Base-by-base conservation (phyloP, 768 basidiomycete species). In the Lactarius psammicola region DNA sequence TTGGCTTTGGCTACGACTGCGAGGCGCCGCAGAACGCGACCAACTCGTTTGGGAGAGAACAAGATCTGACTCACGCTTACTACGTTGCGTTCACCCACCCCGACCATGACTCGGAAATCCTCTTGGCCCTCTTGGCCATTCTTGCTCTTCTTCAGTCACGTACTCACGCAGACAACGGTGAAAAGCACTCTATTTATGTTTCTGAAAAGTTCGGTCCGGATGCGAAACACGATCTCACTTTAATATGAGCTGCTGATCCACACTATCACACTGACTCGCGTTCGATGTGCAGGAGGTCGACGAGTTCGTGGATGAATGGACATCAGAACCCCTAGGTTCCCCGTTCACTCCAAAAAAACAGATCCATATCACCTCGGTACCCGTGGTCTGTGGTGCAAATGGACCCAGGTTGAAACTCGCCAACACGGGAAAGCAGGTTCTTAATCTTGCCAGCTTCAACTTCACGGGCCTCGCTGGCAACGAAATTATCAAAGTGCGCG, bases 271-370 rank as follows among this genome's bases (percentile, higher is more conserved):
- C 31, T 63, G 17, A 61, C 46, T 42, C 26, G 9, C 17, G 18
- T 68, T 44, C 23, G n/a, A 49, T 17, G 9, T 31, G 36, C 71
- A 96, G 95, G 97, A 99, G 87, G 86, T 98, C 51, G 88, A 98
- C 74, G 97, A 98, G 74, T 84, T 98, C 31, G 94, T 98, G 2
- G 89, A 93, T 59, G 97, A 98, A 76, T 98, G 94, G 93, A 79
- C 79, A 4, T 96, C 97, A 0, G 92, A 95, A 67, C 87, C 92
- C 11, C 82, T 98, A 11, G 87, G 82, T 4, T 82, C 81, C 44
- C 85, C 90, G 7, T 78, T 91, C 46, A 79, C 77, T 5, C 75
- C 80, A 4, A 77, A 78, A 44, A 89, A 95, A 67, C 79, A 84
- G 59, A 77, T 82, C 30, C 90, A 94, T 64, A 80, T 96, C 20